Evolutionary conservation across 2,329 filamentous ascomycete species (phyloP).

Genomic region (Botrytis paeoniae): DNA sequence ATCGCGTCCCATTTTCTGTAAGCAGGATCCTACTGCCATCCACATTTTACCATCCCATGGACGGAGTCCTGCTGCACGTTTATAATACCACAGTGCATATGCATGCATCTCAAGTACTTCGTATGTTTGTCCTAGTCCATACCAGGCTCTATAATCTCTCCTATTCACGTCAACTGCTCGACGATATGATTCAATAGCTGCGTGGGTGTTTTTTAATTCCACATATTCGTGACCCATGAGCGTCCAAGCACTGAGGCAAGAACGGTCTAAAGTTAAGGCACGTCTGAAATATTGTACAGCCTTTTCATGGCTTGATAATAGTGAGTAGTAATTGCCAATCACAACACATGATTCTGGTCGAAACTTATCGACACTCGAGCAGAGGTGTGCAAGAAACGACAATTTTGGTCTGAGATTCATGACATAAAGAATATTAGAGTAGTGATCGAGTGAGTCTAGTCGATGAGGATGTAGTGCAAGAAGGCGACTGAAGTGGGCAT

Average conservation of each 20-base stretch:
- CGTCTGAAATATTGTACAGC: constrained; percentile 97
- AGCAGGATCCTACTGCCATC: constrained; percentile 90
- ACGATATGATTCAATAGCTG: constrained; percentile 94
- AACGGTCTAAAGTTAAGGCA: constrained; percentile 83
- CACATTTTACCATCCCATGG: constrained; percentile 99
- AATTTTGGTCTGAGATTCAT: constrained; percentile 84
- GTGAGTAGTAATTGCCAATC: constrained; percentile 93
- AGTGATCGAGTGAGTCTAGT: constrained; percentile 89
- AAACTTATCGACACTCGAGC: constrained; percentile 90
- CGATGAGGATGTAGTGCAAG: constrained; percentile 72
- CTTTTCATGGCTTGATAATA: constrained; percentile 94
- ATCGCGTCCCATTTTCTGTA: constrained; percentile 82
- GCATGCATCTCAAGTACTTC: constrained; percentile 98
- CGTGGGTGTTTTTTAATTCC: constrained; percentile 97
- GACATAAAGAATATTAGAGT: constrained; percentile 96
- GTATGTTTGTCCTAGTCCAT: constrained; percentile 93
- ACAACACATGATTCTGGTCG: constrained; percentile 95
- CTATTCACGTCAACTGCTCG: constrained; percentile 94
- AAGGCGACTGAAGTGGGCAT: constrained; percentile 70
- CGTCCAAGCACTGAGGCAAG: constrained; percentile 93
- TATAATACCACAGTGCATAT: constrained; percentile 96
- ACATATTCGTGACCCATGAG: constrained; percentile 99
- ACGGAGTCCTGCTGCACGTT: constrained; percentile 87
- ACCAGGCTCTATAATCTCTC: constrained; percentile 97
- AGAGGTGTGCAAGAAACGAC: constrained; percentile 87